phyloP scores from a whole-genome alignment of 805 yeast species.

The Hagleromyces aurorensis region DNA sequence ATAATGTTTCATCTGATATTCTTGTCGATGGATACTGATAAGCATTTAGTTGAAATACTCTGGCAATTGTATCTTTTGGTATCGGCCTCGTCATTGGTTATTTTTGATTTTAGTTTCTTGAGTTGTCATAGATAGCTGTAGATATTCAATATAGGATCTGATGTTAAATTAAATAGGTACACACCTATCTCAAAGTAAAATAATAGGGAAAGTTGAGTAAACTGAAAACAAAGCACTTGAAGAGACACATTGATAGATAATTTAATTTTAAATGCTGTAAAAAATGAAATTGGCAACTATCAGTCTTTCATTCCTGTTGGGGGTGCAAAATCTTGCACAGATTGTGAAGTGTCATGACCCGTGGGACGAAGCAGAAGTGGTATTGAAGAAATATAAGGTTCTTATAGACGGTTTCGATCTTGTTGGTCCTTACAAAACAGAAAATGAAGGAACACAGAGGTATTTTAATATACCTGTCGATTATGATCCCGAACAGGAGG shows the following conservation, averaged over 20 bases:
- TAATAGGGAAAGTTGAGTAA: too few species aligned
- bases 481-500: conserved; percentile 17
- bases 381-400: conserved; percentile 4
- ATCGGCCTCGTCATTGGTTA: conserved; percentile 8
- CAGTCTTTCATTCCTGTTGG: conserved; percentile 2
- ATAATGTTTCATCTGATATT: conserved; percentile 19
- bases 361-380: conserved; percentile 15
- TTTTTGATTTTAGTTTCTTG: too few species aligned
- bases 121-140: too few species aligned
- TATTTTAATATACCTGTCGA: conserved; percentile 21
- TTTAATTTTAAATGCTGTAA: too few species aligned
- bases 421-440: background rate
- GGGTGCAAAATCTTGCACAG: too few species aligned
- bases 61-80: conserved; percentile 20
- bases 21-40: conserved; percentile 16
- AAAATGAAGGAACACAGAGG: conserved; percentile 2
- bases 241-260: too few species aligned
- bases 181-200: too few species aligned
- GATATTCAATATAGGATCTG: conserved; percentile 1
- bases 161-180: too few species aligned
- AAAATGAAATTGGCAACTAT: too few species aligned
- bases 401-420: background rate
- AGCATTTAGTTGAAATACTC: conserved; percentile 17
- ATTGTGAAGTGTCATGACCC: too few species aligned
- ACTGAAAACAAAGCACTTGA: too few species aligned